Evolutionary conservation across 2,329 filamentous ascomycete genomes (phyloP).

Genomic region (Akanthomyces uredinophilus): DNA sequence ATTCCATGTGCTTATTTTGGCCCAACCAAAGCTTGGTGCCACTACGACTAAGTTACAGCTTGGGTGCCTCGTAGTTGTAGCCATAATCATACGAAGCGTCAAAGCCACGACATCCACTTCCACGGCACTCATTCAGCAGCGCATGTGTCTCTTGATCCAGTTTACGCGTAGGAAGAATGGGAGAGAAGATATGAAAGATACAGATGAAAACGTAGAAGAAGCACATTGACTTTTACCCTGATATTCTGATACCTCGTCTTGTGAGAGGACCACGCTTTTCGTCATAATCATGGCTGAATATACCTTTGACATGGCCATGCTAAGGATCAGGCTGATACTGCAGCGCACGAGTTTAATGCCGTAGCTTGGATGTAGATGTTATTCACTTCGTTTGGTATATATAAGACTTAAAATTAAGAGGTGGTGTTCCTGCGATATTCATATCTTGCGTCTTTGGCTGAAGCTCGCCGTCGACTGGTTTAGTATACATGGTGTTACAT

Average conservation of each 20-base stretch:
- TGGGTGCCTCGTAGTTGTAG: not conserved
- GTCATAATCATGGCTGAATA: too few relatives aligned
- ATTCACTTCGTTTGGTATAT: not conserved
- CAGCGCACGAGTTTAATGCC: not conserved
- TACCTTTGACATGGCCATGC: not conserved
- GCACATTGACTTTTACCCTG: too few relatives aligned
- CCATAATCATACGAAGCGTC: not conserved
- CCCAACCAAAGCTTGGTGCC: too few relatives aligned
- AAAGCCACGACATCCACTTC: not conserved
- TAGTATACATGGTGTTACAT: slow-evolving; percentile 13
- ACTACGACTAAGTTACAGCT: not conserved
- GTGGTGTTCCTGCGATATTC: not conserved
- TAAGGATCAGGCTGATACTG: not conserved
- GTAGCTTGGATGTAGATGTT: not conserved
- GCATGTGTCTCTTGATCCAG: not conserved
- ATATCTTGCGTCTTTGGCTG: not conserved
- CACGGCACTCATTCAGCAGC: too few relatives aligned
- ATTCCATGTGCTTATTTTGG: too few relatives aligned
- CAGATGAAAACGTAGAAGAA: too few relatives aligned
- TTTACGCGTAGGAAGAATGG: too few relatives aligned
- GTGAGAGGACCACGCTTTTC: too few relatives aligned
- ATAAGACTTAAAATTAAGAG: not conserved
- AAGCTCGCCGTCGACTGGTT: not conserved
- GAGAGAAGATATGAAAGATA: too few relatives aligned
- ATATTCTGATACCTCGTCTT: too few relatives aligned